Conservation (phyloP, 306 rosid species). For the Lablab purpureus region DNA sequence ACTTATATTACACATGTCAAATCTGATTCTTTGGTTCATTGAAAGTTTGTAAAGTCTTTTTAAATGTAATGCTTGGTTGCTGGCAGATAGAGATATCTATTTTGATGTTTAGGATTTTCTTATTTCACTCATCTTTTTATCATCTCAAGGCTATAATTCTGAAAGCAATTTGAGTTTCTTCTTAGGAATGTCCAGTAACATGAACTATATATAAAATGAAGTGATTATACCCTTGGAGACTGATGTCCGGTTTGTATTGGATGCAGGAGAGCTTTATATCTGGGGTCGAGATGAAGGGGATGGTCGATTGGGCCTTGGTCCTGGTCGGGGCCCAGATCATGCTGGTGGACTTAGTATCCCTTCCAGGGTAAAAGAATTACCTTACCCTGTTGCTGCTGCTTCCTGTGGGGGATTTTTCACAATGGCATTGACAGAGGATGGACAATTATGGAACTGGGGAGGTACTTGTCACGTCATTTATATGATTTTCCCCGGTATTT, state of each 20-base stretch:
- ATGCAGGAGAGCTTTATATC: constrained; percentile 80
- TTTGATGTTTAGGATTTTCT: constrained; percentile 7
- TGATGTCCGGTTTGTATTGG: constrained; percentile 39
- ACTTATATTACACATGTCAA: constrained; percentile 2
- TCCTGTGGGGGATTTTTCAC: constrained; percentile 96
- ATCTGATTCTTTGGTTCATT: not conserved
- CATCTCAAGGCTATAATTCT: not conserved
- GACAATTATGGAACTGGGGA: constrained; percentile 95
- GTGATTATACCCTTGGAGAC: constrained; percentile 16
- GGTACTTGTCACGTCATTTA: constrained; percentile 57
- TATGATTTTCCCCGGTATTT: constrained; percentile 1
- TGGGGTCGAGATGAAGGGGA: constrained; percentile 99
- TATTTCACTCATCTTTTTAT: not conserved
- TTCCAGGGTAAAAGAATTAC: constrained; percentile 76
- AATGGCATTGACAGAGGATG: constrained; percentile 75
- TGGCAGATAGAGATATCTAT: constrained; percentile 2
- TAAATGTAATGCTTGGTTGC: constrained; percentile 11
- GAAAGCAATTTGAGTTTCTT: constrained; percentile 10
- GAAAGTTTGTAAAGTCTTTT: constrained; percentile 3
- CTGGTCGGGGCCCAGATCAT: constrained; percentile 85
- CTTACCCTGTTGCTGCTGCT: constrained; percentile 74
- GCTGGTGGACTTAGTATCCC: constrained; percentile 91
- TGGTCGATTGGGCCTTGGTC: constrained; percentile 97
- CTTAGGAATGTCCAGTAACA: not conserved
- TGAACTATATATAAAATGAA: constrained; percentile 4